Base-by-base conservation (phyloP, 2,329 filamentous ascomycete genomes). In the Pestalotiopsis fici region DNA sequence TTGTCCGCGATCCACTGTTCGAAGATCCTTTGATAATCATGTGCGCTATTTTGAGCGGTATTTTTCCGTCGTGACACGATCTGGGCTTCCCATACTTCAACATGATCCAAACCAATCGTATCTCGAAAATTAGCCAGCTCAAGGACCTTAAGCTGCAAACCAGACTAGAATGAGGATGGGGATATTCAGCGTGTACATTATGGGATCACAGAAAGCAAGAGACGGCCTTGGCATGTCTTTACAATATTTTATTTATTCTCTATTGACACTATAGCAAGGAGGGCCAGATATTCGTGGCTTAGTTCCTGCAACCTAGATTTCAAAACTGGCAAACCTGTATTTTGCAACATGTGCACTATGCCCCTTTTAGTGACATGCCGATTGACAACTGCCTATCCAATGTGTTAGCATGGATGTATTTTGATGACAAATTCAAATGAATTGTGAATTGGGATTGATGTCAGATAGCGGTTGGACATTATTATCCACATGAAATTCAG, bases 391-490 rank as follows among this genome's bases (percentile, higher is more conserved):
- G 43, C 21, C 43, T 50, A 3, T 50, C 21, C 15, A 23, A n/a
- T 23, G 13, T 15, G 43, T 64, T 64, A 64, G 61, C 61, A 54
- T 28, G 5, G 9, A 64, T 35, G 11, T 37, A 6, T 23, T 25
- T 2, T 27, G 18, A 7, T 3, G 27, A 23, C 18, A 7, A 50
- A 55, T 31, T 66, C 59, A 64, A 57, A 60, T 2, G 31, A 64
- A 35, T 63, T 50, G 15, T 25, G 28, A 11, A n/a, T 55, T 39
- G 31, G 35, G 50, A 31, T 65, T 43, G 67, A 66, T 77, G 78
- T 93, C 91, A 93, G 91, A 93, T 89, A 93, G 91, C 91, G 91
- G 90, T 93, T 93, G 91, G 89, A 90, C 89, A 88, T 90, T 88
- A 82, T 82, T 83, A 86, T 92, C 91, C 86, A 92, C 90, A 93